Conservation (phyloP, 768 basidiomycete genomes). For the Tulasnella sp. region DNA sequence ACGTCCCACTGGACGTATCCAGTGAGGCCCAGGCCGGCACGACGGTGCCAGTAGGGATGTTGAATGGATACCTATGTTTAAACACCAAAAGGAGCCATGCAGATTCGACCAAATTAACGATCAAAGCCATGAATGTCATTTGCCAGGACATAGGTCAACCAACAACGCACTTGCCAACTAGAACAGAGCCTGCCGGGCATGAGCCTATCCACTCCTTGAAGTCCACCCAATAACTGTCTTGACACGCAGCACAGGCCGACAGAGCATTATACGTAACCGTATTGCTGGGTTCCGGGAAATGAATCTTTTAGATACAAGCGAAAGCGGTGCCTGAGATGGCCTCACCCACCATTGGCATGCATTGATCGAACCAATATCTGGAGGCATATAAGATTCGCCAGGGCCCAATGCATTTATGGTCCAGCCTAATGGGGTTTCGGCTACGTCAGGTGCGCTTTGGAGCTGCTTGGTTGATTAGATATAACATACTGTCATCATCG, state of each 20-base stretch:
- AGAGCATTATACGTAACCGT: constrained; percentile 8
- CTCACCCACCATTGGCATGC: constrained; percentile 1
- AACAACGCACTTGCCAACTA: not conserved
- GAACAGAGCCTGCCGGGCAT: not conserved
- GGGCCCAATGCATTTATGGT: not conserved
- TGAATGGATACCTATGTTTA: not conserved
- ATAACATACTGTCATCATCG: not conserved
- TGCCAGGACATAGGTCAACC: no score
- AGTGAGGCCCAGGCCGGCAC: not conserved
- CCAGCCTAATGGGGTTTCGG: not conserved
- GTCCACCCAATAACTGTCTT: not conserved
- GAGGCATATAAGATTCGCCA: constrained; percentile 1
- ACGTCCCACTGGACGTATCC: constrained; percentile 3
- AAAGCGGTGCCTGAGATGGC: no score
- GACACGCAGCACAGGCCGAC: constrained; percentile 10
- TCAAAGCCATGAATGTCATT: no score
- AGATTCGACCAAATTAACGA: no score
- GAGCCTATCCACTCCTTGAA: not conserved
- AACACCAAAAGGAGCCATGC: no score
- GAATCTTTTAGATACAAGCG: no score
- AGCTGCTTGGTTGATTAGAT: not conserved
- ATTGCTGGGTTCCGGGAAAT: not conserved
- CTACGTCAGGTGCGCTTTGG: not conserved
- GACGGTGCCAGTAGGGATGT: not conserved
- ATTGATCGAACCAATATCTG: not conserved